These are phyloP conservation scores for Pleodorina starrii DNA, from an alignment of 139 green algal genomes.

Conservation along the genomic window DNA sequence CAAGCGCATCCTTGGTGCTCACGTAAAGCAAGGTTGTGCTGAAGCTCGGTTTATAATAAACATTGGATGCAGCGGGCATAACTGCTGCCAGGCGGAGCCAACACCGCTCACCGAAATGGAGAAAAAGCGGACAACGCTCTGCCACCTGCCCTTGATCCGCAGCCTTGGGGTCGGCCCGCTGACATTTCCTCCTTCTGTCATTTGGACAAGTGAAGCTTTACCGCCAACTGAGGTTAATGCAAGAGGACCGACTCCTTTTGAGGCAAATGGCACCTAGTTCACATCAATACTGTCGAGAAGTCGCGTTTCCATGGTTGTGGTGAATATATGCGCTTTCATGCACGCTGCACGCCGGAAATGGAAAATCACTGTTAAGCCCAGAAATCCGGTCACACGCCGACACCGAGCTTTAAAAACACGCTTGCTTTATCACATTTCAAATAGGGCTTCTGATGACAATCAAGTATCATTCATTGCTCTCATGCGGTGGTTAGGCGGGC, in stretches of 20 bases:
- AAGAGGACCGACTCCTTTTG: background rate
- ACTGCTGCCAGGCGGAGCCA: too few relatives aligned
- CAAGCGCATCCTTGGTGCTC: too few relatives aligned
- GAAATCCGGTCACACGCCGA: background rate
- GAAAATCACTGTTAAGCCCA: background rate
- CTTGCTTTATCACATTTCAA: background rate
- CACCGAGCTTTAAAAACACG: background rate
- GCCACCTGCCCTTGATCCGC: constrained; percentile 50
- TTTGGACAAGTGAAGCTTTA: background rate
- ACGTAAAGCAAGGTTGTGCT: too few relatives aligned
- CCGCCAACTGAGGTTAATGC: background rate
- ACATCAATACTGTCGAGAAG: background rate
- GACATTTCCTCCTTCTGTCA: background rate
- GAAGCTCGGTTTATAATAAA: too few relatives aligned
- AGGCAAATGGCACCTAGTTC: background rate
- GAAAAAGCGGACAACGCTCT: constrained; percentile 52
- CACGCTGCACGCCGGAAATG: background rate
- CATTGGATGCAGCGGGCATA: too few relatives aligned
- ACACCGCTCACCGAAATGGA: constrained; percentile 45
- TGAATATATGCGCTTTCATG: background rate
- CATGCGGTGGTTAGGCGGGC: background rate
- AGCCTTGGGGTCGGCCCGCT: background rate
- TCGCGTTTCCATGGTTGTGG: background rate
- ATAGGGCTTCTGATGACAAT: background rate
- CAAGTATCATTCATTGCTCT: background rate